A percentile compares a stretch with the other conserved stretches of the same genome.
phyloP scores from a whole-genome alignment of 2,329 filamentous ascomycete species.

The Talaromyces sp. region DNA sequence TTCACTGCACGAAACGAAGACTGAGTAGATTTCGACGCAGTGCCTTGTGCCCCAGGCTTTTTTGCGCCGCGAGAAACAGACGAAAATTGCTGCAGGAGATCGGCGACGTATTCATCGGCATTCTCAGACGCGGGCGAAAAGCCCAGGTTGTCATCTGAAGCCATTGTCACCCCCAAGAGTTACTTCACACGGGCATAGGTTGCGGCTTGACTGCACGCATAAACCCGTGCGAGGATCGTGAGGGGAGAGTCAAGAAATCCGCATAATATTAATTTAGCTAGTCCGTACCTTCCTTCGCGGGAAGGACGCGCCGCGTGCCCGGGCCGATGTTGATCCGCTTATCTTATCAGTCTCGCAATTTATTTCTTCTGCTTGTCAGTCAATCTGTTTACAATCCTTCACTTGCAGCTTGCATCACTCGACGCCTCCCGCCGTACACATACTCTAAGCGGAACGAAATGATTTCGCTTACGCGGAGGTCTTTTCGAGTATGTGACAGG shows the following conservation, averaged over 20 bases:
- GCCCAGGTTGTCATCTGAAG: not conserved
- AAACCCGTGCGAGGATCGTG: too few relatives aligned
- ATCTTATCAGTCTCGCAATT: not conserved
- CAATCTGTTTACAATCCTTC: not conserved
- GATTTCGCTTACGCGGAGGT: not conserved
- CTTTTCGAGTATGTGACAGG: not conserved
- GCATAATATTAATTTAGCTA: not conserved
- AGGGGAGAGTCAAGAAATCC: too few relatives aligned
- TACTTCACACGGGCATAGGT: not conserved
- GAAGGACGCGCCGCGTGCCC: not conserved
- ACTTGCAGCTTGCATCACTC: not conserved
- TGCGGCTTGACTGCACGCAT: not conserved
- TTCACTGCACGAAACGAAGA: not conserved
- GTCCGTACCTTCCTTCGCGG: not conserved
- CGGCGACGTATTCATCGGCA: conserved; percentile 15
- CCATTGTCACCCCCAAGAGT: not conserved
- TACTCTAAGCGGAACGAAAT: not conserved
- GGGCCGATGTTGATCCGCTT: not conserved
- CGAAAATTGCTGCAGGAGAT: conserved; percentile 16
- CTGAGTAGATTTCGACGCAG: not conserved
- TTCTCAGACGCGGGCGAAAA: conserved; percentile 15
- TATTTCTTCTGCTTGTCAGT: not conserved
- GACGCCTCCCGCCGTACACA: not conserved
- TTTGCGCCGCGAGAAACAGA: not conserved
- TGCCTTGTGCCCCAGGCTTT: not conserved